Evolutionary conservation across 2,329 filamentous ascomycete genomes (phyloP).

Genomic region (Aureobasidium sp.): DNA sequence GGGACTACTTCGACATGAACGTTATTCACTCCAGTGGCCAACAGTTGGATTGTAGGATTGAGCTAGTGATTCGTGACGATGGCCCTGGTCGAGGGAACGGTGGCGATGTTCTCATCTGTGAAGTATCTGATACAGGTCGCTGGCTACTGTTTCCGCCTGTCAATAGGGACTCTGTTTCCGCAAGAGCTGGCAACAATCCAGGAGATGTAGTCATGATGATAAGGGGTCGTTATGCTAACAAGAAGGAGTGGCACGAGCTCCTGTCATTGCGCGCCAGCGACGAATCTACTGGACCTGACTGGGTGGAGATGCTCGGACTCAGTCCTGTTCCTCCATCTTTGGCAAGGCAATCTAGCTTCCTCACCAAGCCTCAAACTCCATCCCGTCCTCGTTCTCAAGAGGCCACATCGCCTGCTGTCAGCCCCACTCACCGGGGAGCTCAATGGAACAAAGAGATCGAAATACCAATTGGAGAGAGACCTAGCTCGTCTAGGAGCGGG

Average conservation of each 20-base stretch:
- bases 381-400: neutral
- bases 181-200: constrained; percentile 63
- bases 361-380: constrained; percentile 20
- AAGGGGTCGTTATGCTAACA: constrained; percentile 55
- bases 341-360: constrained; percentile 46
- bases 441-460: constrained; percentile 44
- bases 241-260: constrained; percentile 72
- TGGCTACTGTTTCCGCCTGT: constrained; percentile 92
- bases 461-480: constrained; percentile 54
- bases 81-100: constrained; percentile 55
- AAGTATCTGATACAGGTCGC: constrained; percentile 66
- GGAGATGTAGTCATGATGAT: constrained; percentile 82
- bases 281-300: constrained; percentile 71
- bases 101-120: constrained; percentile 86
- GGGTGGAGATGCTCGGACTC: constrained; percentile 75
- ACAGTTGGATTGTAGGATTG: constrained; percentile 78
- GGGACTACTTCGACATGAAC: constrained; percentile 83
- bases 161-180: constrained; percentile 64
- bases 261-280: constrained; percentile 69
- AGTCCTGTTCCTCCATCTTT: constrained; percentile 54
- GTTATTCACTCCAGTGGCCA: constrained; percentile 84
- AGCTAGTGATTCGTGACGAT: constrained; percentile 79
- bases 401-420: neutral
- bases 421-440: neutral
- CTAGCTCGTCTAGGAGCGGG: constrained; percentile 40